Base-by-base conservation (phyloP, 768 basidiomycete species). In the Botryobasidium botryosum region DNA sequence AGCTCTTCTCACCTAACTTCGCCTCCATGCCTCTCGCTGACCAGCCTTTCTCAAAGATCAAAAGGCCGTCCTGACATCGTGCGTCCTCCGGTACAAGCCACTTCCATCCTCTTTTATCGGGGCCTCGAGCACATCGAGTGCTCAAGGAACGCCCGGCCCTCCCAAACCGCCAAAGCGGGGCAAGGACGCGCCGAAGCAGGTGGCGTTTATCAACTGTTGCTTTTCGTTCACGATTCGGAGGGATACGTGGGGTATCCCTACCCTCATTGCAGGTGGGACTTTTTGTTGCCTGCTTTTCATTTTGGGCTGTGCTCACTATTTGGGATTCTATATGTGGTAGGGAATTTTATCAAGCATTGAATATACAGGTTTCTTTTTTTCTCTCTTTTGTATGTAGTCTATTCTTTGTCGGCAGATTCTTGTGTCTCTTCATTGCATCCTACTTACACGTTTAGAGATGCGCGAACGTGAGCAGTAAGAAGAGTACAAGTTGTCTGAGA, bases 1-100 rank as follows among this genome's bases (percentile, higher is more conserved):
- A n/a, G n/a, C n/a, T n/a, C n/a, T n/a, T n/a, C n/a, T n/a, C n/a
- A n/a, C n/a, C n/a, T n/a, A n/a, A n/a, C n/a, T n/a, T n/a, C n/a
- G n/a, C n/a, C n/a, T n/a, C n/a, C n/a, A n/a, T n/a, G n/a, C n/a
- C n/a, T n/a, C n/a, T n/a, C n/a, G n/a, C n/a, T n/a, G n/a, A n/a
- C n/a, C n/a, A n/a, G n/a, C n/a, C n/a, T 90, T 91, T 51, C 84
- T 90, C 62, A 77, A 80, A n/a, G 71, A 68, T 2, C 87, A 91
- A 61, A 91, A 92, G 59, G 87, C 87, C 1, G 87, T 91, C 13
- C 72, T 92, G 21, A 92, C 88, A 20, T 86, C 85, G 7, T 92
- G 87, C 56, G 83, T 87, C 15, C 64, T 92, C 44, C 74, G 83
- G 13, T 84, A 72, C 57, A 85, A 81, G 54, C 84, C 85, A 0